Conservation (phyloP, 2,329 filamentous ascomycete species). For the Fusarium sp. region DNA sequence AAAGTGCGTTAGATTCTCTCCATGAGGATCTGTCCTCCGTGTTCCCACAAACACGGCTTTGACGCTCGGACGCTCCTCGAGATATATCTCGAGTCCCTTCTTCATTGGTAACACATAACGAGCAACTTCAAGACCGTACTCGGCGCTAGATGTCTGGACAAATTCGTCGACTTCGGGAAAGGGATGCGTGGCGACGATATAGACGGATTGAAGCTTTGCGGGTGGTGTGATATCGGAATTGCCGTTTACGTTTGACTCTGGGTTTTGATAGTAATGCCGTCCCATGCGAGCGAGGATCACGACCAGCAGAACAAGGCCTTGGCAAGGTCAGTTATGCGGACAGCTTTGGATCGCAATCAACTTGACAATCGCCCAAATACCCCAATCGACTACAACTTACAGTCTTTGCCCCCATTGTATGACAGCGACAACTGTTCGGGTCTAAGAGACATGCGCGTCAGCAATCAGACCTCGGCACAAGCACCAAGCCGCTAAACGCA, state of each 20-base stretch:
- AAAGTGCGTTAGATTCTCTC: constrained; percentile 80
- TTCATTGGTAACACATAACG: constrained; percentile 85
- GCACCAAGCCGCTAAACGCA: constrained; percentile 50
- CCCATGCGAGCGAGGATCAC: constrained; percentile 78
- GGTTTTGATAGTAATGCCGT: constrained; percentile 48
- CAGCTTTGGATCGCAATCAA: neutral
- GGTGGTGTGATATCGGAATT: constrained; percentile 50
- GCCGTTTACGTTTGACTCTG: constrained; percentile 39
- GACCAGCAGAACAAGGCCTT: constrained; percentile 83
- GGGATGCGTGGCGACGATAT: constrained; percentile 85
- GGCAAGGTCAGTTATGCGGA: neutral
- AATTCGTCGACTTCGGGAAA: constrained; percentile 90
- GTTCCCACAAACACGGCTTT: constrained; percentile 73
- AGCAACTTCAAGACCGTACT: constrained; percentile 80
- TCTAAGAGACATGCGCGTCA: constrained; percentile 56
- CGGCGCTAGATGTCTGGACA: constrained; percentile 71
- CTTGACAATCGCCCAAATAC: neutral
- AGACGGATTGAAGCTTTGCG: constrained; percentile 77
- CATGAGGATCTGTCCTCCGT: constrained; percentile 90
- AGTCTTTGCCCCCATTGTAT: constrained; percentile 99
- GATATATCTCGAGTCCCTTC: constrained; percentile 80
- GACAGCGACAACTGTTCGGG: constrained; percentile 85
- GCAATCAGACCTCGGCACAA: constrained; percentile 2
- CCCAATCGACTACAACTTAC: constrained; percentile 7
- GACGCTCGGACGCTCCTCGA: constrained; percentile 71